These are phyloP conservation scores for Xylaria digitata DNA, from an alignment of 2,329 filamentous ascomycete genomes.

Conservation along the genomic window DNA sequence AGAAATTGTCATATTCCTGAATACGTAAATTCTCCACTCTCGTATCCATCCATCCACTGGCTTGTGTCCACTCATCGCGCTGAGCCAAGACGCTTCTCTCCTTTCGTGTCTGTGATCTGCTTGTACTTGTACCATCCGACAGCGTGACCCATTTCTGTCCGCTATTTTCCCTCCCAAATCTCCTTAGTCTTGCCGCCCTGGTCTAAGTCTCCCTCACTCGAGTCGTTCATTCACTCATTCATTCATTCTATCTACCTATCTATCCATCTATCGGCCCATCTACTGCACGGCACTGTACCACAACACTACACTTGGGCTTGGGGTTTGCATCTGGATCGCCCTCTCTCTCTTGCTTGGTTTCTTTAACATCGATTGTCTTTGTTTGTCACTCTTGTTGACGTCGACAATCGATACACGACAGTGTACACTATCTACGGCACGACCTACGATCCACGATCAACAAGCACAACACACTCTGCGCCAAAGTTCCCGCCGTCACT, in stretches of 20 bases:
- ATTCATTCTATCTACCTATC: too few relatives aligned
- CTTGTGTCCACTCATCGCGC: neutral
- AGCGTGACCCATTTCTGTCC: slow-evolving; percentile 11
- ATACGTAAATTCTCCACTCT: slow-evolving; percentile 15
- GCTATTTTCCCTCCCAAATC: slow-evolving; percentile 14
- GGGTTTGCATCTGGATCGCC: slow-evolving; percentile 15
- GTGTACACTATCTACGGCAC: neutral
- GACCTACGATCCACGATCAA: slow-evolving; percentile 3
- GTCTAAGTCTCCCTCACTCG: slow-evolving; percentile 28
- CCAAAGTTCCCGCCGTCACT: slow-evolving; percentile 13
- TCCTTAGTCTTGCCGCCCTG: neutral
- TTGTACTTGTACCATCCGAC: neutral
- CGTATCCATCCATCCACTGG: slow-evolving; percentile 17
- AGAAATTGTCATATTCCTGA: slow-evolving; percentile 15
- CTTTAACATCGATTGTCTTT: neutral
- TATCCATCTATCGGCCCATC: too few relatives aligned
- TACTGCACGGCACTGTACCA: too few relatives aligned
- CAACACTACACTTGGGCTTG: slow-evolving; percentile 2
- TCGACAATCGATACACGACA: slow-evolving; percentile 15
- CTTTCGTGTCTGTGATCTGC: slow-evolving; percentile 15
- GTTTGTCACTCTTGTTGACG: slow-evolving; percentile 14
- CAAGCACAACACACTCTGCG: neutral
- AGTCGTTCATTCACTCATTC: slow-evolving; percentile 33
- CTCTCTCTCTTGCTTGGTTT: slow-evolving; percentile 9
- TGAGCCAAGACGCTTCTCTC: slow-evolving; percentile 9